Evolutionary conservation across 257 asterid species (phyloP).

Genomic region (Echites panduratus): DNA sequence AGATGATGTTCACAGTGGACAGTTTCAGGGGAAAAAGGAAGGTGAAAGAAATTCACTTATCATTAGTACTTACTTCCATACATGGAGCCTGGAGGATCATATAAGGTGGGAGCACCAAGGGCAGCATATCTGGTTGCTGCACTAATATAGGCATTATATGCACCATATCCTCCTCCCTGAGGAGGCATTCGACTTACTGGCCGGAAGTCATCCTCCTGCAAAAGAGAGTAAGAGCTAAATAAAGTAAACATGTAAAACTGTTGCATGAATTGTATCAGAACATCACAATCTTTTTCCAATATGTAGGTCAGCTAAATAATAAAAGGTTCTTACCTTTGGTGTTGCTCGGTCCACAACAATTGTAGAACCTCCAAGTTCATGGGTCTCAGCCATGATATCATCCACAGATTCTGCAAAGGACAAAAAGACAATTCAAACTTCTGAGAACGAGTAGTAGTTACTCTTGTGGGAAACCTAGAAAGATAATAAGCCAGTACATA

Average conservation of each 20-base stretch:
- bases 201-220: constrained; percentile 77
- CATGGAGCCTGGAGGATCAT: constrained; percentile 66
- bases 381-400: constrained; percentile 88
- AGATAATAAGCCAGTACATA: not conserved
- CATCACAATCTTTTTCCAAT: not conserved
- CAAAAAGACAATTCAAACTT: not conserved
- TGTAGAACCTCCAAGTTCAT: constrained; percentile 89
- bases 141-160: constrained; percentile 85
- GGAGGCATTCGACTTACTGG: constrained; percentile 67
- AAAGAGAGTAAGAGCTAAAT: not conserved
- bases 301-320: not conserved
- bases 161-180: constrained; percentile 80
- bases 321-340: constrained; percentile 56
- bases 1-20: not conserved
- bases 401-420: constrained; percentile 82
- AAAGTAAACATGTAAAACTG: not conserved
- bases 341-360: constrained; percentile 97
- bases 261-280: not conserved
- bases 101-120: constrained; percentile 93
- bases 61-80: constrained; percentile 72
- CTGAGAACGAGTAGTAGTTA: not conserved
- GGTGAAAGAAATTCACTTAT: not conserved
- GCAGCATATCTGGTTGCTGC: constrained; percentile 97
- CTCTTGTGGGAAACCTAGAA: not conserved
- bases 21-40: not conserved